A percentile compares a stretch with the other conserved stretches of the same genome.
These are phyloP conservation scores for Rhizopogon vulgaris DNA, from an alignment of 768 basidiomycete genomes.

Conservation along the genomic window DNA sequence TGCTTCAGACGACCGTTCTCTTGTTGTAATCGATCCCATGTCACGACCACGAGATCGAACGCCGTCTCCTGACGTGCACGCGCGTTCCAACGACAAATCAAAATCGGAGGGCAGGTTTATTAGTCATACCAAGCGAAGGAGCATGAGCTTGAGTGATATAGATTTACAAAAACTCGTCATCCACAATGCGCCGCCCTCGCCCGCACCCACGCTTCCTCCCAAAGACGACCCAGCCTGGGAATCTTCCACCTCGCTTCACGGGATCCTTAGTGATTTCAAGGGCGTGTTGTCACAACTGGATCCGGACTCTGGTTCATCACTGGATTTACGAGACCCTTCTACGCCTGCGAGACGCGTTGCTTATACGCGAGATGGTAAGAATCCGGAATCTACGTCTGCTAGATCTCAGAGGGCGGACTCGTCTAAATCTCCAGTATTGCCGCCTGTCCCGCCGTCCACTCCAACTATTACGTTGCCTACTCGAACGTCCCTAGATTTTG, in stretches of 20 bases:
- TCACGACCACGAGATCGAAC: conserved; percentile 31
- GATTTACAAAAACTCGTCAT: conserved; percentile 42
- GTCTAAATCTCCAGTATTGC: conserved; percentile 15
- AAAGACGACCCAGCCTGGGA: conserved; percentile 35
- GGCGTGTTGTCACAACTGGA: conserved; percentile 67
- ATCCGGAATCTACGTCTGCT: not conserved
- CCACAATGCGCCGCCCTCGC: conserved; percentile 20
- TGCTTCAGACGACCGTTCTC: conserved; percentile 47
- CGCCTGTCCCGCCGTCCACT: conserved; percentile 10
- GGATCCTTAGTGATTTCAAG: conserved; percentile 67
- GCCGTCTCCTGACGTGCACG: conserved; percentile 22
- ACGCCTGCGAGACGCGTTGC: conserved; percentile 43
- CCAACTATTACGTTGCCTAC: conserved; percentile 21
- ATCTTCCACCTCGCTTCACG: conserved; percentile 40
- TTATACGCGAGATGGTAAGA: conserved; percentile 22
- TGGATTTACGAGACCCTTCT: conserved; percentile 65
- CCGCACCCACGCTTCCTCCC: conserved; percentile 31
- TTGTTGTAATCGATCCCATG: conserved; percentile 50
- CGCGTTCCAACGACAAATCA: conserved; percentile 19
- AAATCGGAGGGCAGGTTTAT: conserved; percentile 21
- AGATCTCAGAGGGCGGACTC: not conserved
- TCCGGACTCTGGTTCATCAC: conserved; percentile 39
- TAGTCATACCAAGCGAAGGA: conserved; percentile 48
- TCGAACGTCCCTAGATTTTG: conserved; percentile 15
- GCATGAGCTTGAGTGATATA: conserved; percentile 67